phyloP scores from a whole-genome alignment of 768 basidiomycete genomes.

The Boletus coccyginus region DNA sequence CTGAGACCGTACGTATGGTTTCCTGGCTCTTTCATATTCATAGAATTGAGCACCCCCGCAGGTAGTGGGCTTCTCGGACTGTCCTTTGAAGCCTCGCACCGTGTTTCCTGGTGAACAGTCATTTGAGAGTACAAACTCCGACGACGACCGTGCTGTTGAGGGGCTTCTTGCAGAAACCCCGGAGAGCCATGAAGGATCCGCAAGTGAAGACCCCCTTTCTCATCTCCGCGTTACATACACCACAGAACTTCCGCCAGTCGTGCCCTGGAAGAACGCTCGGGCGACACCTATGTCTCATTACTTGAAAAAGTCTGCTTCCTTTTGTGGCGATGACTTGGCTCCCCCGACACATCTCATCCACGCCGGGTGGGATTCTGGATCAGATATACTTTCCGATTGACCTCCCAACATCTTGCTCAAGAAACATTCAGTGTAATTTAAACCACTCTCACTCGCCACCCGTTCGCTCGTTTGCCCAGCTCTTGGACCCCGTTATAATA shows the following conservation, averaged over 20 bases:
- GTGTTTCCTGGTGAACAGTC: conserved; percentile 30
- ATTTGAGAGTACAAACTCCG: conserved; percentile 36
- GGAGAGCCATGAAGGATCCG: conserved; percentile 28
- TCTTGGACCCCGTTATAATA: conserved; percentile 14
- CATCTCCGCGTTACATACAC: conserved; percentile 38
- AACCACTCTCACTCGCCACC: conserved; percentile 9
- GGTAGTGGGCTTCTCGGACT: conserved; percentile 28
- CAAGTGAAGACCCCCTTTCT: conserved; percentile 33
- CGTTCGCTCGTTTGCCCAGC: conserved; percentile 18
- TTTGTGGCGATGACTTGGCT: conserved; percentile 36
- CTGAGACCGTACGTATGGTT: conserved; percentile 31
- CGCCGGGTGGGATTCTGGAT: conserved; percentile 57
- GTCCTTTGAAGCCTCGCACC: conserved; percentile 25
- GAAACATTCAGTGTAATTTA: conserved; percentile 24
- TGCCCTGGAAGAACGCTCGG: conserved; percentile 34
- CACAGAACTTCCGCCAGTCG: conserved; percentile 31
- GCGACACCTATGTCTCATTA: conserved; percentile 37
- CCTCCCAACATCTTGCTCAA: conserved; percentile 6
- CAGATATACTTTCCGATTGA: conserved; percentile 39
- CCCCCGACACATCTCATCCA: conserved; percentile 51
- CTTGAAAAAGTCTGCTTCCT: conserved; percentile 40
- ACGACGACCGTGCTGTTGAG: conserved; percentile 34
- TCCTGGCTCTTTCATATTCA: conserved; percentile 28
- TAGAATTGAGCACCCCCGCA: conserved; percentile 27
- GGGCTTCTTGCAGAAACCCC: conserved; percentile 33